Base-by-base conservation (phyloP, 306 rosid species). In the Quercus alba region DNA sequence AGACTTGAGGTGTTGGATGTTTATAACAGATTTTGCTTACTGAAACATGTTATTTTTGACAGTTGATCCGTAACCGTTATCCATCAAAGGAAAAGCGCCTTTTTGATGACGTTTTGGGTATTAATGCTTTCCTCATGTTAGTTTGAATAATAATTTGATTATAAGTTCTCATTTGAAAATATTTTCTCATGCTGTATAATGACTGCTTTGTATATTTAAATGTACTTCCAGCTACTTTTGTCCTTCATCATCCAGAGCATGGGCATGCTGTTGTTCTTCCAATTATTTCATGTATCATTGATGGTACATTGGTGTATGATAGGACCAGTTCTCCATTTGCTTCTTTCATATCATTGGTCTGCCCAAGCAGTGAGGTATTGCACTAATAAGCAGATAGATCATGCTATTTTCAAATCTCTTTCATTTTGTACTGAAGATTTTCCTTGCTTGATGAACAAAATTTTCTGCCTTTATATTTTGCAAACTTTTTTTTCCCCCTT, bases 191-290 rank as follows among this genome's bases (percentile, higher is more conserved):
- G 41, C 56, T 88, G 61, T 52, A 23, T 76, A 72, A 61, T 90
- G 83, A 89, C 84, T 80, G 73, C 52, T 82, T 63, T 68, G 52
- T 75, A 44, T 68, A 33, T 83, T 85, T 68, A 30, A 85, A 23
- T 88, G 70, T 67, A 10, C 28, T 62, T 91, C 82, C 97, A 95
- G 99, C 99, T 10, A 89, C 90, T 38, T 93, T 95, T 91, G 95
- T 95, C 38, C 95, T 93, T 85, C 93, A 95, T 83, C 99, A 95
- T 88, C 99, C 99, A 13, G 99, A 95, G 91, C 97, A 95, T 49
- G 99, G 99, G 69, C 98, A 95, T 82, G 95, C 97, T 55, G 94
- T 95, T 80, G 90, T 95, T 52, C 98, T 91, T 86, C 99, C 99
- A 76, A 90, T 95, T 64, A 95, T 95, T 91, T 95, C 99, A 15